Base-by-base conservation (phyloP, 768 basidiomycete species). In the Mycena galopus region DNA sequence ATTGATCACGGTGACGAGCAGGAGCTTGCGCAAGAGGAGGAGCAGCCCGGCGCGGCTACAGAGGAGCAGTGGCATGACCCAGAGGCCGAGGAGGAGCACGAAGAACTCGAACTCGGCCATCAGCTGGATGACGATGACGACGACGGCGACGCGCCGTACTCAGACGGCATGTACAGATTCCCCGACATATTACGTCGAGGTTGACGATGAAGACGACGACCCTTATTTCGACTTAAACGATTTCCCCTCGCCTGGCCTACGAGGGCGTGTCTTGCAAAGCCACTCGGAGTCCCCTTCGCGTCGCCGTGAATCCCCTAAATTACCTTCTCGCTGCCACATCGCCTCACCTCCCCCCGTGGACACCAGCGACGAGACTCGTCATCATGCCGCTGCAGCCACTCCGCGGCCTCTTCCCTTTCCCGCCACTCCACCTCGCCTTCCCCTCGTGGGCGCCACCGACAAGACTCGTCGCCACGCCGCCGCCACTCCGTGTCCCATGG, bases 191-290 rank as follows among this genome's bases (percentile, higher is more conserved):
- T 51, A 51, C 50, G n/a, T 23, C 50, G 50, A 51, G 25, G 50
- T 51, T n/a, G 50, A 51, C 50, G 50, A 51, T 51, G 50, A 51
- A 51, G 50, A 51, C n/a, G 50, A 51, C 50, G 50, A 51, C 50
- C 50, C n/a, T 51, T 51, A 51, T 51, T 51, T 51, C 50, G 50
- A 51, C 50, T 51, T 51, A 14, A 51, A 51, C 8, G 50, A 51
- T 51, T 51, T 51, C 50, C 50, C 50, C 50, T 51, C n/a, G n/a
- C n/a, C n/a, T n/a, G n/a, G n/a, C n/a, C n/a, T n/a, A n/a, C n/a
- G n/a, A n/a, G n/a, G n/a, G n/a, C n/a, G n/a, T n/a, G n/a, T n/a
- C n/a, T n/a, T n/a, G n/a, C n/a, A n/a, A n/a, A n/a, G n/a, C n/a
- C n/a, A n/a, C 50, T 7, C 8, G 50, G 50, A 1, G n/a, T 3